Evolutionary conservation across 1,139 yeast genomes (phyloP), one percentile per base, ranked within the genome.

Genomic region (Yarrowia galli): DNA sequence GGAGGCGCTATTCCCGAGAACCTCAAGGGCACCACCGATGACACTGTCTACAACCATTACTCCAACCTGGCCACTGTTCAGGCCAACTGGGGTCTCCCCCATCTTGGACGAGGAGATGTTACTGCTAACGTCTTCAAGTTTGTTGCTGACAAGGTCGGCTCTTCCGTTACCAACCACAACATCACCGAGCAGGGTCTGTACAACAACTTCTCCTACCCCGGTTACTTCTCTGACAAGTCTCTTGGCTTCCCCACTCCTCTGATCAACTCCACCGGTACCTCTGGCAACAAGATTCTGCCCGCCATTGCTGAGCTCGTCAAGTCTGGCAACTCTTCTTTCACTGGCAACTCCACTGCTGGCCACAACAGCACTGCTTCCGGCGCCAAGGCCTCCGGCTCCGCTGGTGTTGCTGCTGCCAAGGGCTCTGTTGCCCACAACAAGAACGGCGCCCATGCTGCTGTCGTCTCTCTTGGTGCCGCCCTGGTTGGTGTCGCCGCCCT

Each of bases 21-120:
- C 9, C 73, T 77, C 69, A 75, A 77, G 72, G 82, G 82, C 67
- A 81, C 83, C 60, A 73, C 75, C 13, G 86, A 83, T 71, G 72
- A 72, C 69, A 83, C 83, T 58, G 82, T 76, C 78, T 83, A 83
- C 75, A 79, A 82, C 73, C 86, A 83, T 74, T 83, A 83, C 78
- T 81, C 85, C 51, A 80, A 81, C 73, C 70, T 82, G 58, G 75
- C 85, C 15, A 73, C 85, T 36, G 78, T 80, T 53, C 79, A 81
- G 75, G 83, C 81, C 65, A 83, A 83, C 79, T 83, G 82, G 83
- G 80, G 77, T 60, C 79, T 83, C 68, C 79, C 81, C 63, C 76
- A 81, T 70, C 78, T 83, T 69, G 86, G 86, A 67, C 81, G 86
- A 72, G 77, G 78, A 71, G 85, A 83, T 73, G 79, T 79, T 70